phyloP scores from a whole-genome alignment of 192 early-diverging fungal genomes.

The Rhizoclosmatium sp. region DNA sequence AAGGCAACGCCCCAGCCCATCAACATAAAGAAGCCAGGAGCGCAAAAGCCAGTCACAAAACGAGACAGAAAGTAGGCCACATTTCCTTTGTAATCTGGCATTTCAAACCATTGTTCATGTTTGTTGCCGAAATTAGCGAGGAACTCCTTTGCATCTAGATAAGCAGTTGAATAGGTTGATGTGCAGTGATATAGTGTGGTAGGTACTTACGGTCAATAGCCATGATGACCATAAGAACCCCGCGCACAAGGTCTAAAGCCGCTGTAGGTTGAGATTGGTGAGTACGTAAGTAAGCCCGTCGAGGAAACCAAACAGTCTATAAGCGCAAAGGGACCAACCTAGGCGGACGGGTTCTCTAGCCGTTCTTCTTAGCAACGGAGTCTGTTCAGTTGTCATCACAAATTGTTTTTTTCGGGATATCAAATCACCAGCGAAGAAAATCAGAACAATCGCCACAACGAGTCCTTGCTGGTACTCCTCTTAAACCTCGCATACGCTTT shows the following conservation, averaged over 20 bases:
- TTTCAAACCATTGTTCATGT: constrained; percentile 54
- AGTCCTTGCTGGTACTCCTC: constrained; percentile 17
- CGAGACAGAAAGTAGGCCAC: constrained; percentile 42
- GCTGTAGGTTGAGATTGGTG: background rate
- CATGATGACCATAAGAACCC: constrained; percentile 28
- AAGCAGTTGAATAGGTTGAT: no score
- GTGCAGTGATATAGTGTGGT: no score
- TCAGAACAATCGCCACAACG: constrained; percentile 36
- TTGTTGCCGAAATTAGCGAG: constrained; percentile 31
- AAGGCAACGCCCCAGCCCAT: constrained; percentile 52
- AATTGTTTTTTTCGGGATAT: no score
- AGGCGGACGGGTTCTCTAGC: no score
- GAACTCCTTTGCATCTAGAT: constrained; percentile 31
- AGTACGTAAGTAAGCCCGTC: background rate
- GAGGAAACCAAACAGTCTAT: no score
- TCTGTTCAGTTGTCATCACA: no score
- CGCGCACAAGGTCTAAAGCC: constrained; percentile 28
- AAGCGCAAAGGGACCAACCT: no score
- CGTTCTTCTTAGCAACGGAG: no score
- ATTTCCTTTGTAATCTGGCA: constrained; percentile 45
- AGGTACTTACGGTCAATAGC: constrained; percentile 22
- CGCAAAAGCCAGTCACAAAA: constrained; percentile 49
- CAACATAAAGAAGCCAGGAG: constrained; percentile 52
- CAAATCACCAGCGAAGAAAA: background rate
- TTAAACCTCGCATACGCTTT: constrained; percentile 20